These are phyloP conservation scores for Parsonsia alboflavescens DNA, from an alignment of 257 asterid genomes.

Conservation along the genomic window DNA sequence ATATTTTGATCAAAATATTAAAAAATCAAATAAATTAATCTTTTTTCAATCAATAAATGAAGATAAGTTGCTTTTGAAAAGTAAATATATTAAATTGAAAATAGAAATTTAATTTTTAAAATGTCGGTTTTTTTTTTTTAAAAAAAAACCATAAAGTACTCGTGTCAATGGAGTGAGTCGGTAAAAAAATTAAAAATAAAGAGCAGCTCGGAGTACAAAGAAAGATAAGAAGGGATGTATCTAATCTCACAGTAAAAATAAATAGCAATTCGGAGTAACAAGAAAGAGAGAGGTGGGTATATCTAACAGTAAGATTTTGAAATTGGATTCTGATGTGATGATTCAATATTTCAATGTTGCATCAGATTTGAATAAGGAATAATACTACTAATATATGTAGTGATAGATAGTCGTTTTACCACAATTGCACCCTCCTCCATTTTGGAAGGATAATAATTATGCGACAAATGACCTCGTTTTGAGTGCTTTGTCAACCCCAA, in stretches of 20 bases:
- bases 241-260: neutral
- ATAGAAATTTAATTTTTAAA: too few relatives aligned
- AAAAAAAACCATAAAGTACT: too few relatives aligned
- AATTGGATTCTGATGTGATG: neutral
- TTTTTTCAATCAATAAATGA: too few relatives aligned
- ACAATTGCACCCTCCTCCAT: conserved; percentile 4
- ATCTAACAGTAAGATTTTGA: neutral
- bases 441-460: neutral
- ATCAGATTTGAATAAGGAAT: neutral
- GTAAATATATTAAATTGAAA: too few relatives aligned
- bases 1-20: too few relatives aligned
- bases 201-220: too few relatives aligned
- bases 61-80: too few relatives aligned
- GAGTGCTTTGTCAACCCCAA: conserved; percentile 17
- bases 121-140: too few relatives aligned
- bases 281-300: neutral
- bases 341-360: neutral
- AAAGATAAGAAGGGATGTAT: too few relatives aligned
- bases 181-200: too few relatives aligned
- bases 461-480: conserved; percentile 17
- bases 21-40: too few relatives aligned
- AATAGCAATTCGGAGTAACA: neutral
- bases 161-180: too few relatives aligned
- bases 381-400: neutral
- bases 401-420: neutral